These are phyloP conservation scores for Moricandia arvensis DNA, from an alignment of 345 rosid species.

Conservation along the genomic window DNA sequence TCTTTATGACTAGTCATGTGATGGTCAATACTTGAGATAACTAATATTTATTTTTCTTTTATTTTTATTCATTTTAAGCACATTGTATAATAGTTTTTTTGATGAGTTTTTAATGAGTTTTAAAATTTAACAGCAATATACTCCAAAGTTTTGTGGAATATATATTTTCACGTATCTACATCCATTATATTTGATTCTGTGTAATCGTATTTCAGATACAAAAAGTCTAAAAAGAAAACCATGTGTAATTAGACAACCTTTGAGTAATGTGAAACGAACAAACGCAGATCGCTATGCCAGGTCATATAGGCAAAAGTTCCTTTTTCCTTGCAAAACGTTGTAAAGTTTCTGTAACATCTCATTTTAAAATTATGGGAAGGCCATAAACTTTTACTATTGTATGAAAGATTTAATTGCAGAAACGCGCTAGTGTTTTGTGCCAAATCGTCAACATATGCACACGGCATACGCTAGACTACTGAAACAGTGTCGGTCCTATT, in stretches of 20 bases:
- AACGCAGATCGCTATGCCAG: neutral
- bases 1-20: too few species aligned
- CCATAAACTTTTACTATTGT: neutral
- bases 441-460: neutral
- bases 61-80: too few species aligned
- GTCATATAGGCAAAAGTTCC: neutral
- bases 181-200: too few species aligned
- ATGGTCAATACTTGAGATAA: too few species aligned
- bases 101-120: too few species aligned
- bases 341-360: neutral
- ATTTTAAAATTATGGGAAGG: neutral
- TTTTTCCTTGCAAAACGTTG: neutral
- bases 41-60: too few species aligned
- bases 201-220: neutral
- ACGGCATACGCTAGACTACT: neutral
- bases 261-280: neutral
- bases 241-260: neutral
- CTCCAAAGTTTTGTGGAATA: too few species aligned
- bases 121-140: too few species aligned
- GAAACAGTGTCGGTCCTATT: neutral
- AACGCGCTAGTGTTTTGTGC: neutral
- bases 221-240: neutral
- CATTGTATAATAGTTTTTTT: too few species aligned
- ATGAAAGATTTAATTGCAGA: neutral
- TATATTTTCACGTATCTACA: too few species aligned